phyloP scores from a whole-genome alignment of 768 basidiomycete genomes.

The Ephemerocybe angulata region DNA sequence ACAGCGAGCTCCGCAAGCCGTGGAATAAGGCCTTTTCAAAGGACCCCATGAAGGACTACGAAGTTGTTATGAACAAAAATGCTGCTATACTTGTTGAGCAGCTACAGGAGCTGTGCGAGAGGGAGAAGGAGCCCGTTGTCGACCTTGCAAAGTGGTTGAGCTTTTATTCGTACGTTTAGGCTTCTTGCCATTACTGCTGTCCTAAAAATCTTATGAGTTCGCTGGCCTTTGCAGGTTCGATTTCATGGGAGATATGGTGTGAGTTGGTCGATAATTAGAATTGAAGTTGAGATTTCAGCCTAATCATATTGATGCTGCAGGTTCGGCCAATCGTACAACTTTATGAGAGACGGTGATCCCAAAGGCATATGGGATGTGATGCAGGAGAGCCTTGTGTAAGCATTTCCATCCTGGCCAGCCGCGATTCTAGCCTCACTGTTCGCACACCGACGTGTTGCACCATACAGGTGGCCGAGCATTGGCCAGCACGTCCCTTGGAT shows the following conservation, averaged over 20 bases:
- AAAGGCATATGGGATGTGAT: conserved; percentile 19
- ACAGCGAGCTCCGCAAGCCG: conserved; percentile 34
- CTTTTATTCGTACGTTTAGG: conserved; percentile 8
- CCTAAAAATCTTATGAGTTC: background rate
- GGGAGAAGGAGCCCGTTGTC: conserved; percentile 13
- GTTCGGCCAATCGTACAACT: conserved; percentile 25
- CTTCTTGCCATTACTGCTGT: background rate
- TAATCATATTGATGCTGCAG: conserved; percentile 10
- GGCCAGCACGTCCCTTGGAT: conserved; percentile 15
- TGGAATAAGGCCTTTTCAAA: conserved; percentile 43
- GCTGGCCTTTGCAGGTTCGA: conserved; percentile 20
- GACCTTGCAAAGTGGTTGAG: conserved; percentile 15
- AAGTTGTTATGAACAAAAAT: conserved; percentile 27
- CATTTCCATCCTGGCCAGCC: background rate
- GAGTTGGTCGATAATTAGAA: conserved; percentile 9
- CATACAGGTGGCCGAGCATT: conserved; percentile 15
- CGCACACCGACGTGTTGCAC: background rate
- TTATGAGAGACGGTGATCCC: conserved; percentile 24
- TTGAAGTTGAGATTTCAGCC: background rate
- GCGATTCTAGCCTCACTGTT: background rate
- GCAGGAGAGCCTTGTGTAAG: conserved; percentile 22
- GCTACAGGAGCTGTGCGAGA: conserved; percentile 17
- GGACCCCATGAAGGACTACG: conserved; percentile 37
- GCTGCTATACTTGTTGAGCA: conserved; percentile 28
- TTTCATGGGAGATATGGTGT: conserved; percentile 40